Base-by-base conservation (phyloP, 2,329 filamentous ascomycete species). In the Parascedosporium putredinis region DNA sequence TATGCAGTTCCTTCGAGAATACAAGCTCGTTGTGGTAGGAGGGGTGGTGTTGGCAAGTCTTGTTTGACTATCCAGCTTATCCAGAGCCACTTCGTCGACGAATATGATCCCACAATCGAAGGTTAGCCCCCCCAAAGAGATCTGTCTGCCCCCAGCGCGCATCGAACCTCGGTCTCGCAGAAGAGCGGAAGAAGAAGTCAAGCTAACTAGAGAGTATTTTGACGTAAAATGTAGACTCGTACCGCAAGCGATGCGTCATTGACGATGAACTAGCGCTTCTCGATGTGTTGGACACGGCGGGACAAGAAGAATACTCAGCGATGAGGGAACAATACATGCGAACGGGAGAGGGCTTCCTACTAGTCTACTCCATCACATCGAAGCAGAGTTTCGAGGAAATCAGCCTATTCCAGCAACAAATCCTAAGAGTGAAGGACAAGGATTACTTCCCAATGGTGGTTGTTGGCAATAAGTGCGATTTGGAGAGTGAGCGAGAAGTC, bases 301-400 rank as follows among this genome's bases (percentile, higher is more conserved):
- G 93, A 53, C 93, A 98, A 70, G 93, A 98, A 72, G 93, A 98
- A 73, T 98, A 97, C 75, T 95, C 90, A 51, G 93, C 93, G 49
- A 97, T 98, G 93, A 81, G 93, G 65, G 93, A 98, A 75, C 93
- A 97, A 73, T 98, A 97, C 78, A 98, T 98, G 91, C 84, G 93
- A 62, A 97, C 91, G 22, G 93, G 93, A 65, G 93, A 98, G 71
- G 93, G 93, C 49, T 98, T 98, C 72, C 74, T 98, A 63, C 83
- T 98, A 49, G 89, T 97, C 62, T 97, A 97, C 77, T 95, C 90
- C 58, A 98, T 98, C 74, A 96, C 88, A 51, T 96, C 91, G 63
- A 82, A 90, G 63, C 90, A 96, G 71, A 95, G 88, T 62, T 97
- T 96, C 63, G 91, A 98, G 67, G 93, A 98, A 74, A 97, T 98